These are phyloP conservation scores for Pilaira anomala DNA, from an alignment of 192 early-diverging fungal genomes.

Conservation along the genomic window DNA sequence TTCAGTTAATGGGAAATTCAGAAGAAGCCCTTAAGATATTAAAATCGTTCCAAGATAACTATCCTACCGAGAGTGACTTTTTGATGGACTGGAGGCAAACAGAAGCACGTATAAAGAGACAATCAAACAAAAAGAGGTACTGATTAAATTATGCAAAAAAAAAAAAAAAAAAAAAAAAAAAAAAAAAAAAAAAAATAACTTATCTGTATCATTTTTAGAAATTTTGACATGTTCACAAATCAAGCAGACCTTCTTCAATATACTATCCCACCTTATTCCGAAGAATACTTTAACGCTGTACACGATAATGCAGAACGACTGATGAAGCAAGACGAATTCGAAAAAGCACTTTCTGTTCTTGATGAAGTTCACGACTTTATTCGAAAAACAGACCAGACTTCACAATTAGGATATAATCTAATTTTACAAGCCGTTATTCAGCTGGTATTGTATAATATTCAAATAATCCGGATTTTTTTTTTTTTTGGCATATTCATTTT, in stretches of 20 bases:
- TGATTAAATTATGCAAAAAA: too few species aligned
- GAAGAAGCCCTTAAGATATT: not conserved
- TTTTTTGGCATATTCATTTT: too few species aligned
- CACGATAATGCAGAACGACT: not conserved
- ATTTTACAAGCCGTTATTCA: not conserved
- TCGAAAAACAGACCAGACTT: not conserved
- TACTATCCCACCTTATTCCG: not conserved
- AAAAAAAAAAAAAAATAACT: too few species aligned
- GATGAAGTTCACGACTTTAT: constrained; percentile 4
- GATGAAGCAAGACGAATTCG: not conserved
- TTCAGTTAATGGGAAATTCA: not conserved
- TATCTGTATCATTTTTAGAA: too few species aligned
- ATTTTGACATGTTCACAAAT: too few species aligned
- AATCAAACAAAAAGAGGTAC: too few species aligned
- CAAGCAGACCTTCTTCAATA: too few species aligned
- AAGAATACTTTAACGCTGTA: not conserved
- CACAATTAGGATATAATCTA: constrained; percentile 9
- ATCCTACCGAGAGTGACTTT: constrained; percentile 5
- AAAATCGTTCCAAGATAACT: not conserved
- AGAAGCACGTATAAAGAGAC: not conserved
- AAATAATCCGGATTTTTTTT: too few species aligned
- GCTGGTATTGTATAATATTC: not conserved
- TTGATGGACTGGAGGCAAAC: constrained; percentile 7
- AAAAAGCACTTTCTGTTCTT: not conserved
- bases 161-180: too few species aligned